These are phyloP conservation scores for Annulohypoxylon moriforme DNA, from an alignment of 495 filamentous ascomycete species.

Conservation along the genomic window DNA sequence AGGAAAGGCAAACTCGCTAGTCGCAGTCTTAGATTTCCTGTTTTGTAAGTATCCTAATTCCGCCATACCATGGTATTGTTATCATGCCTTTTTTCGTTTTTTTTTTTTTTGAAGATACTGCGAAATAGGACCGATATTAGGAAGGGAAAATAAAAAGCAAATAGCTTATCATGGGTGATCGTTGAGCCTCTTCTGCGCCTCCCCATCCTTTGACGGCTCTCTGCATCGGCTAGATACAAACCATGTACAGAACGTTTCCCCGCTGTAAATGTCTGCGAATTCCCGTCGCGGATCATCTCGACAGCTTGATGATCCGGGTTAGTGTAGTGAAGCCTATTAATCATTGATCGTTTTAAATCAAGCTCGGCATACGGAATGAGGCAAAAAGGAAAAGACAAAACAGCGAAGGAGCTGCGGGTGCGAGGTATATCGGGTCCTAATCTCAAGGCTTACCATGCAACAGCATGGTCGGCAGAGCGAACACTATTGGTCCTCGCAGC, in stretches of 20 bases:
- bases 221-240: conserved; percentile 28
- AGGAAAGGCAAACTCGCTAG: conserved; percentile 29
- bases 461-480: conserved; percentile 14
- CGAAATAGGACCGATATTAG: conserved; percentile 13
- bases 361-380: neutral
- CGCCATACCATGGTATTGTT: conserved; percentile 15
- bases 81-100: conserved; percentile 10
- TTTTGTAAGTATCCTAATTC: conserved; percentile 24
- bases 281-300: conserved; percentile 12
- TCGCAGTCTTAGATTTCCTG: conserved; percentile 28
- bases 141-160: conserved; percentile 13
- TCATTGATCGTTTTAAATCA: conserved; percentile 3
- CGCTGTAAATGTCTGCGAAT: conserved; percentile 23
- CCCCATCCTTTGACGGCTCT: neutral
- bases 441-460: conserved; percentile 38
- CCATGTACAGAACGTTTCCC: conserved; percentile 18
- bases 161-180: neutral
- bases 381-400: conserved; percentile 13
- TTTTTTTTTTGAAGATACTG: neutral
- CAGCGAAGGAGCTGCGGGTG: conserved; percentile 21
- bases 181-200: conserved; percentile 17
- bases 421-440: conserved; percentile 38
- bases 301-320: neutral
- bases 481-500: conserved; percentile 24
- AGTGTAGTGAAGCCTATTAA: neutral